Percentiles rank a stretch among this genome's conserved stretches.
phyloP scores from a whole-genome alignment of 116 monocot species.

The Phalaenopsis hybrid region DNA sequence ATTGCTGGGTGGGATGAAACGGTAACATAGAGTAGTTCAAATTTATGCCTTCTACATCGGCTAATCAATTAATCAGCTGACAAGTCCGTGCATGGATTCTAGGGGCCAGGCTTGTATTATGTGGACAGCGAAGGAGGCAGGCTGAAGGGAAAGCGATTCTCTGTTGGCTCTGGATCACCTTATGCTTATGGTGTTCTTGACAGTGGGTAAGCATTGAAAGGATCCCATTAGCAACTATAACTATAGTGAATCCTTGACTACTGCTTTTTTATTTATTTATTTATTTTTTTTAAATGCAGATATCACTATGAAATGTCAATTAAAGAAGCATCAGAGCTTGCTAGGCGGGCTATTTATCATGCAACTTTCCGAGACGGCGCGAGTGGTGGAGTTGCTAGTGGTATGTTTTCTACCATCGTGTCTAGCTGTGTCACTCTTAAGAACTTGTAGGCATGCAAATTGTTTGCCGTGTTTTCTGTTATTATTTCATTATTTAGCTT shows the following conservation, averaged over 20 bases:
- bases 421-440: no score
- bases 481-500: no score
- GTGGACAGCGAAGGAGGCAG: slow-evolving; percentile 94
- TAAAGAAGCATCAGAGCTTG: slow-evolving; percentile 84
- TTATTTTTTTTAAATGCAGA: slow-evolving; percentile 15
- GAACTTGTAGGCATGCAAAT: not conserved
- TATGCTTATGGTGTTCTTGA: slow-evolving; percentile 94
- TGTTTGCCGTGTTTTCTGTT: no score
- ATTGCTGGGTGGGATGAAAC: slow-evolving; percentile 98
- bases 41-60: not conserved
- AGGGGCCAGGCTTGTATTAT: slow-evolving; percentile 84
- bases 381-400: slow-evolving; percentile 76
- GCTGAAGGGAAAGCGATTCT: slow-evolving; percentile 71
- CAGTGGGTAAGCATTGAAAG: slow-evolving; percentile 39
- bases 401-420: slow-evolving; percentile 19
- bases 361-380: slow-evolving; percentile 89
- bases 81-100: not conserved
- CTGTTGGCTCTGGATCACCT: slow-evolving; percentile 86
- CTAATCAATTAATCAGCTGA: not conserved
- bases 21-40: slow-evolving; percentile 19
- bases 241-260: no score
- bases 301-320: slow-evolving; percentile 66
- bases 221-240: no score
- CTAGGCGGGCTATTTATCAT: slow-evolving; percentile 82
- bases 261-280: not conserved